Percentiles rank a stretch among this genome's conserved stretches.
Evolutionary conservation across 176 grass and related monocot species (phyloP).

Genomic region (Triticum dicoccoides): DNA sequence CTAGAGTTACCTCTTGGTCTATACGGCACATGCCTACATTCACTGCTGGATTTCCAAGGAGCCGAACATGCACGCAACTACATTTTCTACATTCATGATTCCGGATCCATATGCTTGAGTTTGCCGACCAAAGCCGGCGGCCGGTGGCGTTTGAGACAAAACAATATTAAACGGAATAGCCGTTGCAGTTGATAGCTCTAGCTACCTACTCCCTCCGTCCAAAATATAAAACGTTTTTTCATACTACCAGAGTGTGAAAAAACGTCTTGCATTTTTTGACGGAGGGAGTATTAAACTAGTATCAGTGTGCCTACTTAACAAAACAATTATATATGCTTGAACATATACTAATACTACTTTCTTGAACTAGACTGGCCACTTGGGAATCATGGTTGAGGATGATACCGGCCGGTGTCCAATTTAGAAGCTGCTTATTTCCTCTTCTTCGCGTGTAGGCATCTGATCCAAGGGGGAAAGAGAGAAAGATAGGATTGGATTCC

Average conservation of each 20-base stretch:
- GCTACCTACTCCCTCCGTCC: too few relatives aligned
- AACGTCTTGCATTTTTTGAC: too few relatives aligned
- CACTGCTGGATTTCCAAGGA: conserved; percentile 6
- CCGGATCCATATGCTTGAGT: neutral
- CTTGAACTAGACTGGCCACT: neutral
- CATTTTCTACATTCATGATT: neutral
- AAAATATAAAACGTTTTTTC: too few relatives aligned
- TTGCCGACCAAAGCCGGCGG: conserved; percentile 34
- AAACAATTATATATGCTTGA: too few relatives aligned
- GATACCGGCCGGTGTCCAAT: neutral
- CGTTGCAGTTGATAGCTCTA: neutral
- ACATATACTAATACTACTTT: neutral
- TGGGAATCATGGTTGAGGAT: neutral
- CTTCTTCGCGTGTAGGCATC: neutral
- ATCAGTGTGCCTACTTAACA: neutral
- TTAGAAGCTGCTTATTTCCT: neutral
- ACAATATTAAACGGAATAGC: neutral
- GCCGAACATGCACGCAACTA: neutral
- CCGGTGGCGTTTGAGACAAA: conserved; percentile 24
- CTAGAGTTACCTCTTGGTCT: neutral
- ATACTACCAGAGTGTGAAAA: too few relatives aligned
- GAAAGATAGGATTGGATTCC: conserved; percentile 30
- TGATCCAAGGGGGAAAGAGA: conserved; percentile 16
- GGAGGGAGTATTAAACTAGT: neutral
- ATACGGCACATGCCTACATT: conserved; percentile 2